Conservation (phyloP, 2,329 filamentous ascomycete genomes). For the Ophiocordyceps camponoti-floridani region DNA sequence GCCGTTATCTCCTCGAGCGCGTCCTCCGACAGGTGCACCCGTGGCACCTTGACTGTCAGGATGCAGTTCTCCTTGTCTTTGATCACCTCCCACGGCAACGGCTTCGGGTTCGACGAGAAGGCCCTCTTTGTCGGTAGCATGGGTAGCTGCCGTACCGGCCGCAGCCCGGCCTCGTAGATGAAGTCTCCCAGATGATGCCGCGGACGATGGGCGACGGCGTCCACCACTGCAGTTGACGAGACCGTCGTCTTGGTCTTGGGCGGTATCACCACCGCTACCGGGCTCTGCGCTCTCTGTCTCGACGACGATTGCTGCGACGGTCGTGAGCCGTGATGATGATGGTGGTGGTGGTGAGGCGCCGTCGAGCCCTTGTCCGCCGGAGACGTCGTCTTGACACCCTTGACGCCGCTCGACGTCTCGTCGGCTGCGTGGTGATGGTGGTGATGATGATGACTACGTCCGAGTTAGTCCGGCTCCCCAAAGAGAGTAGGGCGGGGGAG, state of each 20-base stretch:
- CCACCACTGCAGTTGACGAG: conserved; percentile 50
- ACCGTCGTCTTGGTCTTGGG: conserved; percentile 49
- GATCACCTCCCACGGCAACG: conserved; percentile 56
- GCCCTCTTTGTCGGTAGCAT: conserved; percentile 20
- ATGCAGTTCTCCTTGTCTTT: conserved; percentile 74
- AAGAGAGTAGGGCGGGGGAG: neutral
- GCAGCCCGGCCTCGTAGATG: conserved; percentile 56
- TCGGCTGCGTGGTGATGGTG: conserved; percentile 37
- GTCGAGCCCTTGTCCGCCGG: conserved; percentile 22
- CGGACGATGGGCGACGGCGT: conserved; percentile 51
- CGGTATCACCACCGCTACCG: conserved; percentile 23
- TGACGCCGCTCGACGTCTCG: conserved; percentile 26
- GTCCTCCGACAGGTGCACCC: conserved; percentile 50
- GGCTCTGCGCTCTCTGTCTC: conserved; percentile 8
- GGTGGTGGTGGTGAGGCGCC: conserved; percentile 30
- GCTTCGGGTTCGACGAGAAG: conserved; percentile 42
- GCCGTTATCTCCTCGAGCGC: conserved; percentile 71
- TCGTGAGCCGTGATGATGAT: conserved; percentile 23
- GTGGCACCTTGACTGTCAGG: conserved; percentile 72
- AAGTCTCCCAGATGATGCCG: conserved; percentile 72
- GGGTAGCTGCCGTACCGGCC: conserved; percentile 27
- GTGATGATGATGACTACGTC: conserved; percentile 35
- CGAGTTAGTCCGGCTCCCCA: conserved; percentile 5
- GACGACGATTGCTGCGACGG: conserved; percentile 8
- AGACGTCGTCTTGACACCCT: conserved; percentile 30